Percentiles rank a stretch among this genome's conserved stretches.
Evolutionary conservation across 177 flowering plant species (phyloP).

Genomic region (Tripterygium wilfordii): DNA sequence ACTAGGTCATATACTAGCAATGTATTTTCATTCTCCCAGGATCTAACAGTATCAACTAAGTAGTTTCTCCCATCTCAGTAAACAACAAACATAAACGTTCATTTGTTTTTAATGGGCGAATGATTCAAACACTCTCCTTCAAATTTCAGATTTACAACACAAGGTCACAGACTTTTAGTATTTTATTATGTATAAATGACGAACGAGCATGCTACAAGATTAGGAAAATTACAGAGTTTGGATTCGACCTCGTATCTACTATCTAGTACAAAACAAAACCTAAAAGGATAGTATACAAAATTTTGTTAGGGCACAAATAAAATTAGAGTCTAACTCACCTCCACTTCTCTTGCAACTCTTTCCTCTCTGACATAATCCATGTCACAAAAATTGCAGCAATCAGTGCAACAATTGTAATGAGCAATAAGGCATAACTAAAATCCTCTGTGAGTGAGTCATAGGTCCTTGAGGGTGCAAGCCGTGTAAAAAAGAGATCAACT

Average conservation of each 20-base stretch:
- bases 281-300: background rate
- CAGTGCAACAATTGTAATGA: slow-evolving; percentile 78
- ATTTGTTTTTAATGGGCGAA: too few relatives aligned
- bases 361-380: slow-evolving; percentile 87
- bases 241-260: slow-evolving; percentile 2
- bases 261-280: slow-evolving; percentile 8
- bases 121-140: background rate
- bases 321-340: too few relatives aligned
- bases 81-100: too few relatives aligned
- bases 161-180: slow-evolving; percentile 3
- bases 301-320: background rate
- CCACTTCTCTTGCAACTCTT: slow-evolving; percentile 91
- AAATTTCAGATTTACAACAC: slow-evolving; percentile 7
- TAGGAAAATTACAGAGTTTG: slow-evolving; percentile 1
- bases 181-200: background rate
- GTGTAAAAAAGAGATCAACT: slow-evolving; percentile 80
- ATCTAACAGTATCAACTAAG: too few relatives aligned
- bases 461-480: slow-evolving; percentile 87
- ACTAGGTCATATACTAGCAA: too few relatives aligned
- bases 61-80: too few relatives aligned
- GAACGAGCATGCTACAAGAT: slow-evolving; percentile 1
- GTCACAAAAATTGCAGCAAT: slow-evolving; percentile 82
- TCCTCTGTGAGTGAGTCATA: slow-evolving; percentile 96
- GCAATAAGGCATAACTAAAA: slow-evolving; percentile 90
- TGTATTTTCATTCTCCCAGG: too few relatives aligned